Evolutionary conservation across 345 rosid genomes (phyloP), one percentile per base, ranked within the genome.

Genomic region (Salix brachista): DNA sequence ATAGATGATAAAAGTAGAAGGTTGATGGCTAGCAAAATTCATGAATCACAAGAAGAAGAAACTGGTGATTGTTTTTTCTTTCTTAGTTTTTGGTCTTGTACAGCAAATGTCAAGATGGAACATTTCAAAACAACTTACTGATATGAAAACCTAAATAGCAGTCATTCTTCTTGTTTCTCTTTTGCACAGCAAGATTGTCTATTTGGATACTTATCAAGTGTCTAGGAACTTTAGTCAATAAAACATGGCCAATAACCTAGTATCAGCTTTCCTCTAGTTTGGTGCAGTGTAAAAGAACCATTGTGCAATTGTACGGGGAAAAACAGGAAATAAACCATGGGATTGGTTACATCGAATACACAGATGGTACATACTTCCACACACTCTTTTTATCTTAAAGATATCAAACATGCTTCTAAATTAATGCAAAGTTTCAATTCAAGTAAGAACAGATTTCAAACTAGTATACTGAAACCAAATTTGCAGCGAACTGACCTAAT

Each of bases 1-100:
- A 83, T 75, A 73, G 77, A 79, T 76, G 64, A 81, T 81, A 82
- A 75, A 77, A 76, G 65, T 70, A 83, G 74, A 75, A 60, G 69
- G 81, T 83, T 74, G 79, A 81, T 26, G 58, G 62, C 81, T 68
- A 66, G 77, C 65, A 81, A 76, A 78, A 79, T 77, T 79, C 69
- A 79, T 46, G 23, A 74, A 80, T 34, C 71, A 61, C 62, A 74
- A 74, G 48, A 58, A 71, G 67, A 74, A 34, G 44, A 77, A 77
- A 73, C 73, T 71, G 26, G 60, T 50, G 72, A 61, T 71, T 26
- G 26, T 60, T 65, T 23, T 67, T 75, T 70, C 30, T 64, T 12
- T 65, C 50, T 37, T 72, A 44, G 14, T 39, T 18, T 23, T 28
- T 44, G 25, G 30, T 16, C 60, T 10, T 2, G 54, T 39, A 62